Evolutionary conservation across 306 rosid species (phyloP), one percentile per base, ranked within the genome.

Genomic region (Citrullus colocynthis): DNA sequence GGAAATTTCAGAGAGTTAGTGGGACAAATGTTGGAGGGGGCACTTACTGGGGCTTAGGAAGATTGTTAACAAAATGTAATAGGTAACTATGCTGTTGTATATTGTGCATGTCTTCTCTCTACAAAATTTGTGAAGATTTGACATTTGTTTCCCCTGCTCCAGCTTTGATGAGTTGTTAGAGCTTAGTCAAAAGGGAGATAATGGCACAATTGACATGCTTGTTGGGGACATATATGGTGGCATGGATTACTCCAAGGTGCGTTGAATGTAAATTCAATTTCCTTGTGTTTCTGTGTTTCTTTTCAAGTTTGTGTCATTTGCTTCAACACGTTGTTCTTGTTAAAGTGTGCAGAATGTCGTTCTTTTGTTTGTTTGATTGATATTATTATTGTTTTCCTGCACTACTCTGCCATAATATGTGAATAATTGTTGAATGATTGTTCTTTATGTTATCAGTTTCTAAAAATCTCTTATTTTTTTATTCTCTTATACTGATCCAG

Each of bases 11-110:
- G 87, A 87, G 99, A 80, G 85, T 96, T 73, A 96, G 99, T 83
- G 99, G 99, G 61, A 96, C 99, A 82, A 96, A 96, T 88, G 99
- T 96, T 79, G 99, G 99, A 83, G 99, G 99, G 10, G 99, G 99
- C 65, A 96, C 99, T 58, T 96, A 96, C 45, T 96, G 99, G 98
- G 99, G 99, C 44, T 83, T 96, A 89, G 99, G 99, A 81, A 91
- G 88, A 86, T 86, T 96, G 79, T 82, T 96, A 83, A 96, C 99
- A 51, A 96, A 92, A 86, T 92, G 99, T 97, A 92, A 91, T 78
- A 96, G 96, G 98, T 92, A 32, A 82, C 76, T 81, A 71, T 79
- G 36, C 39, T n/a, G 57, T 72, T 78, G 24, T 6, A 55, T 75
- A 41, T 73, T 18, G 21, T 78, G 70, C 37, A 70, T 77, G 11